Conservation (phyloP, 805 yeast genomes). For the Torulaspora franciscae region DNA sequence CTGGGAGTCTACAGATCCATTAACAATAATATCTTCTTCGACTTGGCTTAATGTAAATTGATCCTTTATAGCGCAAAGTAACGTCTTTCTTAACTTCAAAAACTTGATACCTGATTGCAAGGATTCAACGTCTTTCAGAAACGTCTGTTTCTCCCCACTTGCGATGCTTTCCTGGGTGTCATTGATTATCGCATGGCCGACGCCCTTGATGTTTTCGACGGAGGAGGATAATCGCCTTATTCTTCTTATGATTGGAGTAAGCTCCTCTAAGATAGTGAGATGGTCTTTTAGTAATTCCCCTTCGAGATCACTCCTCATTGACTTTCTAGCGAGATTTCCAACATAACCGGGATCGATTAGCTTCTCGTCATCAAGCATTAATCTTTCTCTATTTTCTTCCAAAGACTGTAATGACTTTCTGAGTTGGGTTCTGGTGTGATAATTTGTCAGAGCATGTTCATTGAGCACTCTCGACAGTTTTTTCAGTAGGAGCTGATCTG, state of each 20-base stretch:
- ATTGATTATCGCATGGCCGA: slow-evolving; percentile 15
- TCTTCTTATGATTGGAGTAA: slow-evolving; percentile 42
- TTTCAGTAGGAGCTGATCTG: slow-evolving; percentile 30
- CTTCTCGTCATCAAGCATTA: slow-evolving; percentile 33
- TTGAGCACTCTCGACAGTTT: slow-evolving; percentile 37
- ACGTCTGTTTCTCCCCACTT: slow-evolving; percentile 20
- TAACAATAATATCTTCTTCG: slow-evolving; percentile 58
- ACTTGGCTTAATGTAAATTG: slow-evolving; percentile 65
- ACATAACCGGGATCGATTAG: slow-evolving; percentile 43
- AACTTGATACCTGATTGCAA: slow-evolving; percentile 18
- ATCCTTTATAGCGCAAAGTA: slow-evolving; percentile 50
- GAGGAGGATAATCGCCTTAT: slow-evolving; percentile 34
- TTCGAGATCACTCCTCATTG: slow-evolving; percentile 57
- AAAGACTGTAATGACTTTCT: slow-evolving; percentile 36
- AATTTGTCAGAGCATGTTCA: slow-evolving; percentile 27
- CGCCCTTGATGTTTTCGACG: slow-evolving; percentile 20
- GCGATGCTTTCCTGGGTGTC: slow-evolving; percentile 16
- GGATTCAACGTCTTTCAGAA: slow-evolving; percentile 15
- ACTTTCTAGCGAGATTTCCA: slow-evolving; percentile 59
- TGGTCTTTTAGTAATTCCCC: slow-evolving; percentile 55
- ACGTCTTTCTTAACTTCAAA: slow-evolving; percentile 43
- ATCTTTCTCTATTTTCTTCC: slow-evolving; percentile 31
- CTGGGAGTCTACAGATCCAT: slow-evolving; percentile 41
- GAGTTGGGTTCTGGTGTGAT: slow-evolving; percentile 31
- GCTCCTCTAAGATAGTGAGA: slow-evolving; percentile 43